These are phyloP conservation scores for Podosphaera aphanis DNA, from an alignment of 2,329 filamentous ascomycete species.

Conservation along the genomic window DNA sequence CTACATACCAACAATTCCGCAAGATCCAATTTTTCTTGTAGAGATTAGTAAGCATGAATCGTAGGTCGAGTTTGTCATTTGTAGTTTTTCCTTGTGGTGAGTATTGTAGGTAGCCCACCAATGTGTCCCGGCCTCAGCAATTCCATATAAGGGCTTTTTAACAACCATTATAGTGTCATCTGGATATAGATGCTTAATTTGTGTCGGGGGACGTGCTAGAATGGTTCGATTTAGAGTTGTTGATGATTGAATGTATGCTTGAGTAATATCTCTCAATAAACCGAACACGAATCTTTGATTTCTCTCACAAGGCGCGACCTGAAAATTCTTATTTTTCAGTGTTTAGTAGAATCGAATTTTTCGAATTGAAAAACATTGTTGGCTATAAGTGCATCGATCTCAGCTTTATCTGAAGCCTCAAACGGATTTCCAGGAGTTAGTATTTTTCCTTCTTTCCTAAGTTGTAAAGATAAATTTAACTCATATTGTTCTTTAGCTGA, in stretches of 20 bases:
- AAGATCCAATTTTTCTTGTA: not conserved
- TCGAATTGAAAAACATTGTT: not conserved
- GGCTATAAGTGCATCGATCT: not conserved
- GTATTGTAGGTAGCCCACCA: slow-evolving; percentile 1
- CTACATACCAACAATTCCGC: not conserved
- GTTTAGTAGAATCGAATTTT: not conserved
- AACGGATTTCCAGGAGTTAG: not conserved
- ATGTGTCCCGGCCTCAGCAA: slow-evolving; percentile 2
- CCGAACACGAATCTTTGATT: not conserved
- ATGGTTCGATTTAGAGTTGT: not conserved
- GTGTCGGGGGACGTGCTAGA: not conserved
- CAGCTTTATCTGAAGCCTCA: not conserved
- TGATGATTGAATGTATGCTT: not conserved
- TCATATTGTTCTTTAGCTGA: not conserved
- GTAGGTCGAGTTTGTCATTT: slow-evolving; percentile 1
- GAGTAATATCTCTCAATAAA: slow-evolving; percentile 2
- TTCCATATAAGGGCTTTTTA: slow-evolving; percentile 1
- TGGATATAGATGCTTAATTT: not conserved
- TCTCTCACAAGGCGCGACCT: not conserved
- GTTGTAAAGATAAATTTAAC: not conserved
- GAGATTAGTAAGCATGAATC: not conserved
- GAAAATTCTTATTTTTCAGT: not conserved
- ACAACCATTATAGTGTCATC: not conserved
- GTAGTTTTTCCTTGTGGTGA: slow-evolving; percentile 2
- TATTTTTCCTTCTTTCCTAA: not conserved